Conservation (phyloP, 768 basidiomycete species). For the Tylopilus vinaceipallidus region DNA sequence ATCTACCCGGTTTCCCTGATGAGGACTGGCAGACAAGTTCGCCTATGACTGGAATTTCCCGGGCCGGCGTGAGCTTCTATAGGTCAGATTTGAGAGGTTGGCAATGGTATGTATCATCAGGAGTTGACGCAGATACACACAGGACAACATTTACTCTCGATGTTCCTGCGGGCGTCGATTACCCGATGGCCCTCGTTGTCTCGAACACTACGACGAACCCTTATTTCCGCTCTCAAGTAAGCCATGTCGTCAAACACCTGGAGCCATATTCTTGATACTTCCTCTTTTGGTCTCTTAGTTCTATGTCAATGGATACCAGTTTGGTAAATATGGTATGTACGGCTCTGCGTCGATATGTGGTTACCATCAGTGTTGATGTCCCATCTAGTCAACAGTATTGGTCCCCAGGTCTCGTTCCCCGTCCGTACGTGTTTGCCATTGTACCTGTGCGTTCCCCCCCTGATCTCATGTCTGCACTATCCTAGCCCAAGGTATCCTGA, state of each 20-base stretch:
- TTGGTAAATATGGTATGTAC: slow-evolving; percentile 25
- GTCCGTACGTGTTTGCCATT: slow-evolving; percentile 18
- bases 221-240: slow-evolving; percentile 38
- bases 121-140: neutral
- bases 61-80: slow-evolving; percentile 49
- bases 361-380: neutral
- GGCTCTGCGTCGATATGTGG: no score
- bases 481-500: slow-evolving; percentile 48
- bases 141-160: slow-evolving; percentile 40
- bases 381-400: slow-evolving; percentile 22
- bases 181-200: slow-evolving; percentile 44
- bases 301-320: slow-evolving; percentile 28
- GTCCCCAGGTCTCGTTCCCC: slow-evolving; percentile 25
- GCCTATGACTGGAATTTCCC: slow-evolving; percentile 41
- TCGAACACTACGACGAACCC: slow-evolving; percentile 46
- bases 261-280: neutral
- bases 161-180: slow-evolving; percentile 46
- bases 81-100: slow-evolving; percentile 27
- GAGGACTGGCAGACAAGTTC: slow-evolving; percentile 41
- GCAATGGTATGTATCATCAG: neutral
- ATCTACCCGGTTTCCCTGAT: slow-evolving; percentile 56
- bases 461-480: slow-evolving; percentile 7
- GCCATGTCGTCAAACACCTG: neutral
- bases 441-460: neutral
- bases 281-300: slow-evolving; percentile 8